These are phyloP conservation scores for Diaporthe longicolla DNA, from an alignment of 2,329 filamentous ascomycete genomes.

Conservation along the genomic window DNA sequence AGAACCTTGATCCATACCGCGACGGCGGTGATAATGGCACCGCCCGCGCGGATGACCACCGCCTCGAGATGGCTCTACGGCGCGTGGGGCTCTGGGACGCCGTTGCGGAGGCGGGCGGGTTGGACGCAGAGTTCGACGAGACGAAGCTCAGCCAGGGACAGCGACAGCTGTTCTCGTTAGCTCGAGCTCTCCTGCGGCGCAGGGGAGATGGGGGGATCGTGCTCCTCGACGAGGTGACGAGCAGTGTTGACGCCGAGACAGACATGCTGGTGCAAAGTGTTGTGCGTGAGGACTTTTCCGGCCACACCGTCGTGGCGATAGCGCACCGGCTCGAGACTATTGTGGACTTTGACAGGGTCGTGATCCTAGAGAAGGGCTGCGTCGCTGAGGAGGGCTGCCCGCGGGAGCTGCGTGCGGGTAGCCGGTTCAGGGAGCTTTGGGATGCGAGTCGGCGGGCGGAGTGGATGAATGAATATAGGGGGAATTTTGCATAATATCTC, in stretches of 20 bases:
- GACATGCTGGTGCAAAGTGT: constrained; percentile 69
- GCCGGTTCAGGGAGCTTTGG: constrained; percentile 34
- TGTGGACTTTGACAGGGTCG: constrained; percentile 64
- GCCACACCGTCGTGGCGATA: constrained; percentile 65
- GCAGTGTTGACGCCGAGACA: constrained; percentile 69
- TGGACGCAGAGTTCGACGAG: constrained; percentile 54
- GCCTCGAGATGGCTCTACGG: constrained; percentile 58
- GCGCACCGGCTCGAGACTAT: constrained; percentile 58
- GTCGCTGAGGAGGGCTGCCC: constrained; percentile 35
- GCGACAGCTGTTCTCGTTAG: constrained; percentile 65
- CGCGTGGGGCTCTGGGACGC: constrained; percentile 59
- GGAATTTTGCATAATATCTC: too few relatives aligned
- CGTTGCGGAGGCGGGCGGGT: constrained; percentile 28
- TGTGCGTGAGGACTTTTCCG: constrained; percentile 65
- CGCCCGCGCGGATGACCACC: constrained; percentile 44
- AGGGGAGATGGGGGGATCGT: constrained; percentile 53
- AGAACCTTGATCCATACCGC: constrained; percentile 62
- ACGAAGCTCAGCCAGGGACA: constrained; percentile 59
- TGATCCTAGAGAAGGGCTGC: constrained; percentile 61
- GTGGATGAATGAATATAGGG: not conserved
- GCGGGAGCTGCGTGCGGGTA: constrained; percentile 20
- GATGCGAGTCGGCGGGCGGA: constrained; percentile 30
- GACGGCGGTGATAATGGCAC: constrained; percentile 19
- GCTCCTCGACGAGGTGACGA: constrained; percentile 61
- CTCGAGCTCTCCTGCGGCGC: constrained; percentile 60